These are phyloP conservation scores for Hypoxylon fuscum DNA, from an alignment of 495 filamentous ascomycete genomes.

Conservation along the genomic window DNA sequence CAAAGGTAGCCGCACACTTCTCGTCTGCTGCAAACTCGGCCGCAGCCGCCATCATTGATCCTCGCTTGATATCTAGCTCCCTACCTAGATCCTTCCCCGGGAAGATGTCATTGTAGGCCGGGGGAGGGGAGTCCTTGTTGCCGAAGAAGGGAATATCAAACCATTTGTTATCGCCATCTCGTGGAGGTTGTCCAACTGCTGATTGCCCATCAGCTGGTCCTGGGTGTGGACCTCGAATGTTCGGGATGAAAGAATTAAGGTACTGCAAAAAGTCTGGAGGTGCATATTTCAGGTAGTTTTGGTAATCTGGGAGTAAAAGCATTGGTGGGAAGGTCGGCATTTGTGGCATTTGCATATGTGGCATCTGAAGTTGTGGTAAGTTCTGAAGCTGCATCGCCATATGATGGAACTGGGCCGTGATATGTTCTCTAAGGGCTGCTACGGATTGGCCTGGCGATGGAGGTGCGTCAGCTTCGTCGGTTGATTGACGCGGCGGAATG, in stretches of 20 bases:
- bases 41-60: constrained; percentile 66
- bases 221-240: constrained; percentile 55
- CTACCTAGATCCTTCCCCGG: constrained; percentile 62
- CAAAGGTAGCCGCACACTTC: constrained; percentile 70
- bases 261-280: constrained; percentile 77
- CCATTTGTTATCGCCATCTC: constrained; percentile 68
- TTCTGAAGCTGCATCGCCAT: constrained; percentile 57
- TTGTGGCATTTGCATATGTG: constrained; percentile 70
- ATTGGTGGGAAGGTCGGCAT: constrained; percentile 63
- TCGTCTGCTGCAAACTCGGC: constrained; percentile 72
- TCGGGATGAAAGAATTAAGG: constrained; percentile 77
- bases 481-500: constrained; percentile 25
- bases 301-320: constrained; percentile 74
- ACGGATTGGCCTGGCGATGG: constrained; percentile 70
- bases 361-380: constrained; percentile 66
- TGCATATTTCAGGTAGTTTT: constrained; percentile 61
- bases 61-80: constrained; percentile 67
- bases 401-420: constrained; percentile 80
- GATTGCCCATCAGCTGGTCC: constrained; percentile 49
- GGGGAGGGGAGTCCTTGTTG: constrained; percentile 61
- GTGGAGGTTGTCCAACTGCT: constrained; percentile 47
- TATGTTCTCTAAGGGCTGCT: constrained; percentile 77
- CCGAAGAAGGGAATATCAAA: constrained; percentile 69
- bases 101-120: constrained; percentile 84
- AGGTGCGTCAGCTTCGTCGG: constrained; percentile 46